Conservation (phyloP, 345 rosid species). For the Salix viminalis region DNA sequence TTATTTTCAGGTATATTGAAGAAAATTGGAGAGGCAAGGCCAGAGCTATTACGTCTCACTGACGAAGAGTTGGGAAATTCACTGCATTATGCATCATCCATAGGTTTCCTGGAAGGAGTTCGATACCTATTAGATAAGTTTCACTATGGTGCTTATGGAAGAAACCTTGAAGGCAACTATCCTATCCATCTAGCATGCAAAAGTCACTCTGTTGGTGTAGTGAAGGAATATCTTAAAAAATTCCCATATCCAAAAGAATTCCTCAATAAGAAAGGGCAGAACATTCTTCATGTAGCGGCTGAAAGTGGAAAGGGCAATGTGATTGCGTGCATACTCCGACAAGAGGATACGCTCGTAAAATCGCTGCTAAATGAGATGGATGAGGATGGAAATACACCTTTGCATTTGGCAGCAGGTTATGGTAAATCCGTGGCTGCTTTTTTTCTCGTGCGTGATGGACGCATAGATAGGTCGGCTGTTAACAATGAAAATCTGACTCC, state of each 20-base stretch:
- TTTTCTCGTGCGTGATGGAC: not conserved
- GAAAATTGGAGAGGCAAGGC: not conserved
- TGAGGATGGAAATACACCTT: too few relatives aligned
- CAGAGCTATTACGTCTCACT: slow-evolving; percentile 1
- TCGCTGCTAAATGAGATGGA: too few relatives aligned
- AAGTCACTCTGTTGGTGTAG: not conserved
- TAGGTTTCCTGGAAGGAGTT: slow-evolving; percentile 3
- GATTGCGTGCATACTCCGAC: not conserved
- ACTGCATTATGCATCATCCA: slow-evolving; percentile 13
- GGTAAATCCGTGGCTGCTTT: too few relatives aligned
- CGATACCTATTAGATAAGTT: not conserved
- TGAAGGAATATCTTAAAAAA: not conserved
- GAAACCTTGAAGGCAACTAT: not conserved
- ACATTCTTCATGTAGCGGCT: too few relatives aligned
- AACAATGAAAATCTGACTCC: not conserved
- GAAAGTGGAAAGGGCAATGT: too few relatives aligned
- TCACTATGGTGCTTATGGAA: not conserved
- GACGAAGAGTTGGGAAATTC: slow-evolving; percentile 15
- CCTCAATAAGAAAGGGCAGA: not conserved
- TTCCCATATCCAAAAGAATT: not conserved
- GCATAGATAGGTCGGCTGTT: not conserved
- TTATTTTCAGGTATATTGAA: slow-evolving; percentile 11
- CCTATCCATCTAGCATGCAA: not conserved
- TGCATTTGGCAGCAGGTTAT: too few relatives aligned
- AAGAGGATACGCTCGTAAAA: too few relatives aligned